Evolutionary conservation across 805 yeast genomes (phyloP).

Genomic region (Yarrowia deformans): DNA sequence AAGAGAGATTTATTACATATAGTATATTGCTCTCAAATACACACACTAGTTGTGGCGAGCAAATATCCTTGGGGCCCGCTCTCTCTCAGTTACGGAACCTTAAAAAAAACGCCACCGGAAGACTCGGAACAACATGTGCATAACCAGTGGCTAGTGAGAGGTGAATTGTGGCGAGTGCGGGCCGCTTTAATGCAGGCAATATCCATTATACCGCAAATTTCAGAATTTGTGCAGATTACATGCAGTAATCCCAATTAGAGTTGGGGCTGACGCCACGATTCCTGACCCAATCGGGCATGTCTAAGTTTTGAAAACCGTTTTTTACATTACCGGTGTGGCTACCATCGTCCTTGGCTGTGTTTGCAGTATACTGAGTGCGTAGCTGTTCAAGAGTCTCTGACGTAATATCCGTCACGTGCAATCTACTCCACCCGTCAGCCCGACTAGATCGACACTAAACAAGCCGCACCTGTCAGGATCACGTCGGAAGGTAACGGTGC

Average conservation of each 20-base stretch:
- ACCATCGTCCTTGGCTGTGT: no score
- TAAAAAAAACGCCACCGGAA: slow-evolving; percentile 7
- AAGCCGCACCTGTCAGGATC: slow-evolving; percentile 4
- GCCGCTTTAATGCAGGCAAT: slow-evolving; percentile 11
- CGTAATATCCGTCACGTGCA: neutral
- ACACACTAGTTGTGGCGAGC: neutral
- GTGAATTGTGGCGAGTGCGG: slow-evolving; percentile 23
- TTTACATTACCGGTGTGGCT: no score
- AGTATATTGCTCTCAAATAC: neutral
- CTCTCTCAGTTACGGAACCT: neutral
- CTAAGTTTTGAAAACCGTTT: neutral
- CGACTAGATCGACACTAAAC: neutral
- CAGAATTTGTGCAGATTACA: neutral
- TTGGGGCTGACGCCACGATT: slow-evolving; percentile 34
- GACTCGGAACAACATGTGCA: slow-evolving; percentile 31
- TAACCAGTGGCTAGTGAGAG: slow-evolving; percentile 30
- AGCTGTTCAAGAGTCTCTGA: neutral
- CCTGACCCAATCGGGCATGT: slow-evolving; percentile 4
- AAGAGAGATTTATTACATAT: no score
- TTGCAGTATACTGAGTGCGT: no score
- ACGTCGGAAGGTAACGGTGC: slow-evolving; percentile 25
- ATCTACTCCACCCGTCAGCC: neutral
- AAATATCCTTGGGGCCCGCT: neutral
- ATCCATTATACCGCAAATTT: neutral
- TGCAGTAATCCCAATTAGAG: neutral